A percentile compares a stretch with the other conserved stretches of the same genome.
Conservation (phyloP, 805 yeast genomes). For the Isabelozyma rhagii region DNA sequence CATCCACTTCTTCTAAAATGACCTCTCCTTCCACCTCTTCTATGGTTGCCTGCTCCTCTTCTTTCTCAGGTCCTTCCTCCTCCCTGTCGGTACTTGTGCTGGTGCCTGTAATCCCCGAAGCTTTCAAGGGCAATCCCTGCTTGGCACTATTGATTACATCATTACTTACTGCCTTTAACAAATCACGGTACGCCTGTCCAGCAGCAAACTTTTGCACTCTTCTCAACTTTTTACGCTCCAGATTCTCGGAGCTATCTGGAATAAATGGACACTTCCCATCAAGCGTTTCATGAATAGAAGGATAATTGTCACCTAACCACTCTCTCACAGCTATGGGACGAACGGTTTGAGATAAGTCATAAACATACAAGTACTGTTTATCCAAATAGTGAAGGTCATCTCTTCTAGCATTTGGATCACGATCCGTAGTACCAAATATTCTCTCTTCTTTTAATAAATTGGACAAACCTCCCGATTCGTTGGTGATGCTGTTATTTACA, state of each 20-base stretch:
- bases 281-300: conserved; percentile 57
- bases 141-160: conserved; percentile 28
- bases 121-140: conserved; percentile 12
- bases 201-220: conserved; percentile 39
- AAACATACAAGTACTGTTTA: conserved; percentile 67
- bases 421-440: conserved; percentile 79
- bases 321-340: conserved; percentile 83
- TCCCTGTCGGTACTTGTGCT: conserved; percentile 25
- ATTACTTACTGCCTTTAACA: conserved; percentile 31
- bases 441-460: conserved; percentile 80
- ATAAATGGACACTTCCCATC: conserved; percentile 83
- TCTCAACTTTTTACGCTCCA: conserved; percentile 37
- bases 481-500: conserved; percentile 1
- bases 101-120: conserved; percentile 16
- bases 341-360: conserved; percentile 72
- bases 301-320: conserved; percentile 57
- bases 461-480: conserved; percentile 17
- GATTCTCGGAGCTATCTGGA: conserved; percentile 49
- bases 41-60: conserved; percentile 6
- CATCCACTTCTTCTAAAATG: conserved; percentile 21
- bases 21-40: conserved; percentile 7
- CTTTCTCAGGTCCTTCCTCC: conserved; percentile 6
- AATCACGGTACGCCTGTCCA: conserved; percentile 38
- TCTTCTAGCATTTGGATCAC: conserved; percentile 81
- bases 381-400: conserved; percentile 84